A percentile compares a stretch with the other conserved stretches of the same genome.
Conservation (phyloP, 163 green algal genomes). For the Volvox carteri region DNA sequence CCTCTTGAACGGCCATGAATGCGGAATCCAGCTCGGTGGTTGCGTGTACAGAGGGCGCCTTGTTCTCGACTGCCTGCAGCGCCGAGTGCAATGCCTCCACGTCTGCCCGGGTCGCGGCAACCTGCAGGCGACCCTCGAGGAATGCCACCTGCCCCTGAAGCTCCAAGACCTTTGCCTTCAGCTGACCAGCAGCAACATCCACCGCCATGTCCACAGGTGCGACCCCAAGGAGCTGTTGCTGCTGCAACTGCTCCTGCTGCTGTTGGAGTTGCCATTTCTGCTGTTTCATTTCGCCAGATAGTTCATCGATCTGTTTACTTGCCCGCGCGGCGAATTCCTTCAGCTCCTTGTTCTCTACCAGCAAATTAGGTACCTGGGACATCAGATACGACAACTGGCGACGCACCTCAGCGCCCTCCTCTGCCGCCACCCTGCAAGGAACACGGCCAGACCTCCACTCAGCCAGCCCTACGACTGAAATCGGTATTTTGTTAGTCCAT, state of each 20-base stretch:
- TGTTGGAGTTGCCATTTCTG: not conserved
- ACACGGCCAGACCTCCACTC: no score
- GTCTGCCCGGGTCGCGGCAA: not conserved
- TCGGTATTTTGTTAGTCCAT: no score
- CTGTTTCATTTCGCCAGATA: not conserved
- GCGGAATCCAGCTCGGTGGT: not conserved
- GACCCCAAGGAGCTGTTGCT: not conserved
- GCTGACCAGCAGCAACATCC: not conserved
- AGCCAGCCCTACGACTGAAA: no score
- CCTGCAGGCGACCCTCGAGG: conserved; percentile 32
- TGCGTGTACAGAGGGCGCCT: not conserved
- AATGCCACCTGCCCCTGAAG: conserved; percentile 13
- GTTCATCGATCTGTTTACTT: not conserved
- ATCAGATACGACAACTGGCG: conserved; percentile 35
- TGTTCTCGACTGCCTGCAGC: not conserved
- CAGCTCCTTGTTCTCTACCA: conserved; percentile 43
- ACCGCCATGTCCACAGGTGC: not conserved
- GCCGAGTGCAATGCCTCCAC: not conserved
- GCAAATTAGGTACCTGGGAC: conserved; percentile 7
- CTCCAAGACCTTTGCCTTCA: not conserved
- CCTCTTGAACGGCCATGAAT: not conserved
- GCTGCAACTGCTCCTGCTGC: not conserved
- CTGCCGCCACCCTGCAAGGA: not conserved
- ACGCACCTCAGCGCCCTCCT: conserved; percentile 25
- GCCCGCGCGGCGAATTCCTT: not conserved